Evolutionary conservation across 2,329 filamentous ascomycete species (phyloP), one percentile per base, ranked within the genome.

Genomic region (Paramyrothecium sp.): DNA sequence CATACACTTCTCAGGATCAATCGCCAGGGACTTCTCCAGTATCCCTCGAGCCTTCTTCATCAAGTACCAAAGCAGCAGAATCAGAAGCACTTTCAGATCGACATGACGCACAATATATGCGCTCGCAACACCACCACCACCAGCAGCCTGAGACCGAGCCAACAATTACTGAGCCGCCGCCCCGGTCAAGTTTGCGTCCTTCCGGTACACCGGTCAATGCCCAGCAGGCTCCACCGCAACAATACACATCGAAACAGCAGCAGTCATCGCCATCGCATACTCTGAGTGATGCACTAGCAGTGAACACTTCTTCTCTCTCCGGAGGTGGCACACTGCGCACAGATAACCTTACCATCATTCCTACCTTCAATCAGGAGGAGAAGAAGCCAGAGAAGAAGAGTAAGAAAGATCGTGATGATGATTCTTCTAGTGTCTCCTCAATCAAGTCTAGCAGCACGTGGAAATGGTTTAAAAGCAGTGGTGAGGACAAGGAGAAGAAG

Each of bases 381-480:
- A 89, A 86, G 71, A 91, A 89, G 65, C 67, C 78, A 0, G 90
- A 93, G n/a, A 88, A 86, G 70, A 91, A 88, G 64, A 82, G 85
- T 53, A 93, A 89, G 69, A 92, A 90, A 68, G 89, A 92, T 4
- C 86, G 83, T 61, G 83, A 89, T 11, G 80, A 88, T 19, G 80
- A 88, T 17, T 67, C 73, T 2, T 87, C 91, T 50, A 81, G 81
- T 53, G 80, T 78, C 2, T 74, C 79, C 7, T 77, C 81, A 22
- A 84, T 88, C 59, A 96, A 95, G 70, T 93, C 92, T 12, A 91
- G 85, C 71, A 71, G 73, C 41, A 73, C 72, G 17, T 85, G 86
- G 71, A 91, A 91, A 63, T 93, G 90, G 89, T 86, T 96, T 70
- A 88, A 87, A 64, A 82, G 93, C 33, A 90, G 94, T 55, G 89